phyloP scores from a whole-genome alignment of 345 rosid genomes.

The Adansonia digitata region DNA sequence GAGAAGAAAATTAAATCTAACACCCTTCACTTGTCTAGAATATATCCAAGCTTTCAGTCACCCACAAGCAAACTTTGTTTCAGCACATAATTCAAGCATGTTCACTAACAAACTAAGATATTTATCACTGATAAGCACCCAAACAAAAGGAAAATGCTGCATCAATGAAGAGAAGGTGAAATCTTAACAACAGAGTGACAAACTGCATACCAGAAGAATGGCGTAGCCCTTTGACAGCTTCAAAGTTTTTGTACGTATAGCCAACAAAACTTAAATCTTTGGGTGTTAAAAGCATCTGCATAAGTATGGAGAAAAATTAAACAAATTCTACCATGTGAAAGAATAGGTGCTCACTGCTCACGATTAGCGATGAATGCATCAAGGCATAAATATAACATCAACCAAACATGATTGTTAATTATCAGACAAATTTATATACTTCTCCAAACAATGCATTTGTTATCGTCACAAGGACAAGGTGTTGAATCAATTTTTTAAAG shows the following conservation, averaged over 20 bases:
- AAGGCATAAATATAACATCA: neutral
- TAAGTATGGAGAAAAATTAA: neutral
- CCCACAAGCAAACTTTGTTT: neutral
- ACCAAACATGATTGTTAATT: neutral
- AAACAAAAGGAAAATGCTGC: neutral
- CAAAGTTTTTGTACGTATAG: slow-evolving; percentile 96
- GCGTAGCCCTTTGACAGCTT: slow-evolving; percentile 73
- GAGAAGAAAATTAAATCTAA: neutral
- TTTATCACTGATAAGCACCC: neutral
- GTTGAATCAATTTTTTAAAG: neutral
- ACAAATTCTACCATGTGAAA: neutral
- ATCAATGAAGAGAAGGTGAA: neutral
- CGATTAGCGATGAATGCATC: neutral
- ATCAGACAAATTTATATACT: neutral
- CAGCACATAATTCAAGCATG: neutral
- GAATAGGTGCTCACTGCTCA: neutral
- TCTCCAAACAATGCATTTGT: neutral
- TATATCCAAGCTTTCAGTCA: neutral
- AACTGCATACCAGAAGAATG: slow-evolving; percentile 53
- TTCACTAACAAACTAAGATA: neutral
- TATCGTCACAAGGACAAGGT: neutral
- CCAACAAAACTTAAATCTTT: slow-evolving; percentile 96
- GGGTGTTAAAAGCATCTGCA: slow-evolving; percentile 74
- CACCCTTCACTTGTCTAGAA: neutral
- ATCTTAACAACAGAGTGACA: neutral